Evolutionary conservation across 2,329 filamentous ascomycete species (phyloP).

Genomic region (Albophoma yamanashiensis): DNA sequence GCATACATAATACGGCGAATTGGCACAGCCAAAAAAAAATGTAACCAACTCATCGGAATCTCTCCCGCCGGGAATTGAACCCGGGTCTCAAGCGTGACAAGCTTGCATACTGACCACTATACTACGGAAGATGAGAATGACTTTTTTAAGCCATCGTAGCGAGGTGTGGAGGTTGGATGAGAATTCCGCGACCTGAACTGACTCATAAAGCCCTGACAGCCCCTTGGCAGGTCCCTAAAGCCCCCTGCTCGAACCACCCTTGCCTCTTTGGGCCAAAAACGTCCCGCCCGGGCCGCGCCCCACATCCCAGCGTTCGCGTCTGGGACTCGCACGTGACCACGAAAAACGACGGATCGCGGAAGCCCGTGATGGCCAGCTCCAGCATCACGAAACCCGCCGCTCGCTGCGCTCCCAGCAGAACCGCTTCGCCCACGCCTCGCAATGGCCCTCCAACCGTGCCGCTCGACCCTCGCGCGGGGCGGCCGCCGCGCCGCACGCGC

Average conservation of each 20-base stretch:
- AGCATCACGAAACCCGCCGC: too few species aligned
- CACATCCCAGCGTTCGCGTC: neutral
- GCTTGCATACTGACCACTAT: constrained; percentile 4
- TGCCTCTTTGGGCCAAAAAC: neutral
- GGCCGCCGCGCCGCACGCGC: constrained; percentile 12
- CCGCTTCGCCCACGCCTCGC: constrained; percentile 2
- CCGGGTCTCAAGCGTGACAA: constrained; percentile 5
- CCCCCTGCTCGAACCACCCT: neutral
- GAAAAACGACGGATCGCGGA: neutral
- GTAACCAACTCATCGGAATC: neutral
- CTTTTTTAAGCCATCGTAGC: constrained; percentile 1
- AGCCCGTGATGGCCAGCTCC: neutral
- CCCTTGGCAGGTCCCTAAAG: too few species aligned
- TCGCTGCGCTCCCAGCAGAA: constrained; percentile 1
- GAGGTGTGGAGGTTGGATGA: neutral
- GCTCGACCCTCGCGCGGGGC: constrained; percentile 16
- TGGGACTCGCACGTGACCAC: neutral
- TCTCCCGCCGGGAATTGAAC: constrained; percentile 5
- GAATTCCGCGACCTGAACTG: neutral
- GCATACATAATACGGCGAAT: constrained; percentile 9
- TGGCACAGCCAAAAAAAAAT: neutral
- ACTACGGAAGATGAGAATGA: constrained; percentile 1
- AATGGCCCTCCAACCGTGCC: constrained; percentile 24
- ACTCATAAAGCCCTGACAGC: neutral
- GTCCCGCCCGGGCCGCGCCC: neutral